These are phyloP conservation scores for Penicillium angulare DNA, from an alignment of 495 filamentous ascomycete genomes.

Conservation along the genomic window DNA sequence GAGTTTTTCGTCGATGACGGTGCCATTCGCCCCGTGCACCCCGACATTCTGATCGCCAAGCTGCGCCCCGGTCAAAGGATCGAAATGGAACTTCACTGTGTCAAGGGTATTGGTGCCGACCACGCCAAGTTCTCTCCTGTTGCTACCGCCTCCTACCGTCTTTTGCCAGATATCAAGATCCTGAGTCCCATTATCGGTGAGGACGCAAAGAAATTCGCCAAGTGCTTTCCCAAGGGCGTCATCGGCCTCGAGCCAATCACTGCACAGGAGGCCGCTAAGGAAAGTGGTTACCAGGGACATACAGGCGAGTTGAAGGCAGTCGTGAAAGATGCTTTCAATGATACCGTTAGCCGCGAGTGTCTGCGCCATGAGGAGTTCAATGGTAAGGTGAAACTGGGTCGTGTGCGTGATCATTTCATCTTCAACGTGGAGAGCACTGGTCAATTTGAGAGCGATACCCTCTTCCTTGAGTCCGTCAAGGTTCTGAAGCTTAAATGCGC, in stretches of 20 bases:
- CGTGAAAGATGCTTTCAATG: slow-evolving; percentile 75
- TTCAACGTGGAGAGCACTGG: slow-evolving; percentile 93
- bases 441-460: slow-evolving; percentile 83
- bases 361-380: slow-evolving; percentile 91
- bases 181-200: slow-evolving; percentile 74
- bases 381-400: slow-evolving; percentile 88
- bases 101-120: slow-evolving; percentile 91
- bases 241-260: slow-evolving; percentile 76
- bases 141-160: slow-evolving; percentile 86
- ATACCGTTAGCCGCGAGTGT: slow-evolving; percentile 92
- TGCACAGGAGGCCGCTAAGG: slow-evolving; percentile 56
- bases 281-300: slow-evolving; percentile 69
- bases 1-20: slow-evolving; percentile 64
- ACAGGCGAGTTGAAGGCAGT: slow-evolving; percentile 78
- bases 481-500: slow-evolving; percentile 77
- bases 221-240: slow-evolving; percentile 88
- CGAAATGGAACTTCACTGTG: slow-evolving; percentile 77
- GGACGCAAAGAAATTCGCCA: slow-evolving; percentile 84
- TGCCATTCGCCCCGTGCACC: slow-evolving; percentile 72
- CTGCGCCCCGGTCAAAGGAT: slow-evolving; percentile 88
- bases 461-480: slow-evolving; percentile 86
- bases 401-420: slow-evolving; percentile 93
- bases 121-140: slow-evolving; percentile 98
- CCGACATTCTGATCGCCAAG: slow-evolving; percentile 93
- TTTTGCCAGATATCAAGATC: slow-evolving; percentile 85